Conservation (phyloP, 441 rosid species). For the Theobroma grandiflorum region DNA sequence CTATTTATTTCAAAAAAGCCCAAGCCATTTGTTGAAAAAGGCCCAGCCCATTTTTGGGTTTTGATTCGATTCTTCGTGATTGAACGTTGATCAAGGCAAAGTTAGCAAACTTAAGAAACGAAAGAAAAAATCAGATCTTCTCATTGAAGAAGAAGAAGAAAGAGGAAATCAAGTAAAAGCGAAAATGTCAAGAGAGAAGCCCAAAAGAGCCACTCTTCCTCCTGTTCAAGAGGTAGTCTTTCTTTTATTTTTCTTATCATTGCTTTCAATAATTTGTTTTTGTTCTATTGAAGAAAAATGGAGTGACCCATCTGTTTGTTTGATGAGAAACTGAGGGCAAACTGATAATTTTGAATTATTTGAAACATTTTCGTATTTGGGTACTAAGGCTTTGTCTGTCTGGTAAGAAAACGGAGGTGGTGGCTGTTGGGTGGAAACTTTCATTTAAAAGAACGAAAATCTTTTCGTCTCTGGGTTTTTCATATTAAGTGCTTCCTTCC, state of each 20-base stretch:
- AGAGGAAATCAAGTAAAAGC: constrained; percentile 20
- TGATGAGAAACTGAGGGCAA: constrained; percentile 6
- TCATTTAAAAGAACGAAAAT: neutral
- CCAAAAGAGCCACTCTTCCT: constrained; percentile 59
- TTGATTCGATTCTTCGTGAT: neutral
- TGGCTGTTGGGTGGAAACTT: neutral
- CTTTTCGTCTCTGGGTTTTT: neutral
- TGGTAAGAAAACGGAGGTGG: neutral
- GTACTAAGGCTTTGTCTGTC: neutral
- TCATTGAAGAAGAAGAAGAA: constrained; percentile 1
- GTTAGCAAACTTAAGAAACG: neutral
- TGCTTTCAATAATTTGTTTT: neutral
- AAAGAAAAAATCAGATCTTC: neutral
- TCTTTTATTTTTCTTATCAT: neutral
- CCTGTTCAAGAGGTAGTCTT: constrained; percentile 76
- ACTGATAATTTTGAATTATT: neutral
- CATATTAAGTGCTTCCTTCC: neutral
- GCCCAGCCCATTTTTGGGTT: constrained; percentile 1
- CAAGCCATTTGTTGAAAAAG: neutral
- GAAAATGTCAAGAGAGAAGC: constrained; percentile 77
- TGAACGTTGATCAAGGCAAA: constrained; percentile 2
- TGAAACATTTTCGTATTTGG: neutral
- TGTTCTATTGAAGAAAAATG: neutral
- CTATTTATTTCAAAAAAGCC: neutral
- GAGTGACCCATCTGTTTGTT: constrained; percentile 19